Percentiles rank a stretch among this genome's conserved stretches.
These are phyloP conservation scores for Aspergillus arachidicola DNA, from an alignment of 2,329 filamentous ascomycete species.

Conservation along the genomic window DNA sequence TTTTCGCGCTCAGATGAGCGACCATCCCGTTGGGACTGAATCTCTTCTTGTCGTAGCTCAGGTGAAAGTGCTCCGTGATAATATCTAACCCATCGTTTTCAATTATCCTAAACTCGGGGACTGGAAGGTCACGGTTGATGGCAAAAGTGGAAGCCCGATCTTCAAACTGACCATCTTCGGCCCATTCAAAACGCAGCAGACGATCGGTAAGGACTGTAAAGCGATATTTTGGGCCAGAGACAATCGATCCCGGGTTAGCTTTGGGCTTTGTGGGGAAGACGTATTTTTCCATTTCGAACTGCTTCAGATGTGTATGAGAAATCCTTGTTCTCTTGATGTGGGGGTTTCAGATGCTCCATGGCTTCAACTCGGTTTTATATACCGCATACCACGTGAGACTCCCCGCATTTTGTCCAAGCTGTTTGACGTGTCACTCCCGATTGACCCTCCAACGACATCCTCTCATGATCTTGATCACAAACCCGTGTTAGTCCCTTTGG, in stretches of 20 bases:
- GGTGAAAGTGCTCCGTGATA: slow-evolving; percentile 56
- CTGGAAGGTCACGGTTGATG: slow-evolving; percentile 54
- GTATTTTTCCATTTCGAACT: neutral
- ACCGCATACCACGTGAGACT: neutral
- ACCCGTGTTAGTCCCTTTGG: too few species aligned
- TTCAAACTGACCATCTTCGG: slow-evolving; percentile 61
- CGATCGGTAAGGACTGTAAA: slow-evolving; percentile 62
- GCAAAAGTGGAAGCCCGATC: slow-evolving; percentile 65
- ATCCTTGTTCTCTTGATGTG: neutral
- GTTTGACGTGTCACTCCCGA: neutral
- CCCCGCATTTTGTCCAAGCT: neutral
- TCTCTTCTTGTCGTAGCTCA: slow-evolving; percentile 60
- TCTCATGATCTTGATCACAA: too few species aligned
- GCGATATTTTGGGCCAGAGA: slow-evolving; percentile 56
- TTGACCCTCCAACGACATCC: neutral
- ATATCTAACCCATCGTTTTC: slow-evolving; percentile 58
- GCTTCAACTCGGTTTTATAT: neutral
- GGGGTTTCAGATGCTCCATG: neutral
- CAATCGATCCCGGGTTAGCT: slow-evolving; percentile 49
- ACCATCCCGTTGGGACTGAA: slow-evolving; percentile 57
- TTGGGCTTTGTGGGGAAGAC: neutral
- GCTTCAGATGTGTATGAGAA: too few species aligned
- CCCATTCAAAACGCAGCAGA: slow-evolving; percentile 65
- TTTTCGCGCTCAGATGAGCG: slow-evolving; percentile 48
- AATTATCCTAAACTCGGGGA: slow-evolving; percentile 52